A percentile compares a stretch with the other conserved stretches of the same genome.
phyloP scores from a whole-genome alignment of 73 alveolate species.

The Paraurostyla sp. region DNA sequence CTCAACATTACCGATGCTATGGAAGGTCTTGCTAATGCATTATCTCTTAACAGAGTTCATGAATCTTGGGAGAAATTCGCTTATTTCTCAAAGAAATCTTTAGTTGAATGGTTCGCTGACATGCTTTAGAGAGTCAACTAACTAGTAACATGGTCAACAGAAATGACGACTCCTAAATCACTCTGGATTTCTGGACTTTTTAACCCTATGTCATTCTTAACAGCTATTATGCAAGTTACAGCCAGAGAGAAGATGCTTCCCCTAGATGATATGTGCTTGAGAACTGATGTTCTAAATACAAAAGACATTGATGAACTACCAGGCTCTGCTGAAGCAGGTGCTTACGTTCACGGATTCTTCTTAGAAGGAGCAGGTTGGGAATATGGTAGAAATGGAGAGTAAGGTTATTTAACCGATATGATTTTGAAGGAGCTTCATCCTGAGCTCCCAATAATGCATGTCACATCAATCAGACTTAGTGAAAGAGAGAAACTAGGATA shows the following conservation, averaged over 20 bases:
- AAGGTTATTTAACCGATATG: conserved; percentile 97
- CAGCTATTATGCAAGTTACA: conserved; percentile 96
- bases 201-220: conserved; percentile 96
- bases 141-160: conserved; percentile 95
- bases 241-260: conserved; percentile 96
- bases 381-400: conserved; percentile 98
- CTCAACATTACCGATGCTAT: conserved; percentile 99
- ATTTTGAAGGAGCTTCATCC: conserved; percentile 98
- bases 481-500: conserved; percentile 92
- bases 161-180: conserved; percentile 91
- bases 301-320: conserved; percentile 95
- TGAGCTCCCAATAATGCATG: conserved; percentile 96
- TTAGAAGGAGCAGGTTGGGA: conserved; percentile 99
- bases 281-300: conserved; percentile 92
- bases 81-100: conserved; percentile 97
- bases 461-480: conserved; percentile 92
- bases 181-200: conserved; percentile 94
- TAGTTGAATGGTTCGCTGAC: conserved; percentile 98
- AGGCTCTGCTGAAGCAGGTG: conserved; percentile 98
- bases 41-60: conserved; percentile 94
- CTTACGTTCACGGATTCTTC: conserved; percentile 98
- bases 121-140: conserved; percentile 92
- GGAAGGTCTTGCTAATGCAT: conserved; percentile 93
- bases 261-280: conserved; percentile 93
- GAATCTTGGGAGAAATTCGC: conserved; percentile 99